Evolutionary conservation across 2,329 filamentous ascomycete genomes (phyloP).

Genomic region (Nemania sp.): DNA sequence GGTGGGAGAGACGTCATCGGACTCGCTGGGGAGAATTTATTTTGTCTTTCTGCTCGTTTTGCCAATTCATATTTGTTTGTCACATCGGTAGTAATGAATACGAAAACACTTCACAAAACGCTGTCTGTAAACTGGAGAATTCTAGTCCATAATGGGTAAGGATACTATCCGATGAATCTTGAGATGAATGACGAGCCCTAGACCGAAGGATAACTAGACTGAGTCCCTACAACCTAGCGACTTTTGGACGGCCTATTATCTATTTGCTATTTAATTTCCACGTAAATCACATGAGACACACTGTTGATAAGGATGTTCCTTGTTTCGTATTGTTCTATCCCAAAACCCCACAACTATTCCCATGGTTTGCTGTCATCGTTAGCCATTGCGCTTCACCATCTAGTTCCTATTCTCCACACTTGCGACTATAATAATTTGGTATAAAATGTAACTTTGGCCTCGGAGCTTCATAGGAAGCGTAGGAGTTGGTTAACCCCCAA

Average conservation of each 20-base stretch:
- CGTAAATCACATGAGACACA: background rate
- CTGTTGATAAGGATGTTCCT: conserved; percentile 9
- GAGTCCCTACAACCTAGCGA: too few species aligned
- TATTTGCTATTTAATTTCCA: background rate
- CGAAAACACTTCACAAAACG: conserved; percentile 4
- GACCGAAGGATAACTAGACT: background rate
- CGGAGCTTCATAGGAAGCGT: background rate
- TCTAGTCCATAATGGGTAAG: too few species aligned
- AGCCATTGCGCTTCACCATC: background rate
- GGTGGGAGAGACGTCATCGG: conserved; percentile 73
- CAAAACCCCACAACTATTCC: conserved; percentile 18
- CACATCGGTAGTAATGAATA: conserved; percentile 33
- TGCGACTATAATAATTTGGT: conserved; percentile 2
- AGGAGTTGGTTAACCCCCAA: background rate
- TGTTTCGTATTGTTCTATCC: conserved; percentile 32
- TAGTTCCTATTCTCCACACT: conserved; percentile 1
- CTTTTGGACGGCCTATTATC: background rate
- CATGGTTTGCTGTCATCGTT: background rate
- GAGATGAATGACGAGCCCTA: background rate
- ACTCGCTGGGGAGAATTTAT: conserved; percentile 32
- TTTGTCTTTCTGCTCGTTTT: background rate
- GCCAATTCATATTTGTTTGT: conserved; percentile 22
- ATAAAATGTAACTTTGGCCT: conserved; percentile 1
- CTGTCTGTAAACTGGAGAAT: background rate
- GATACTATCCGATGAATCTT: background rate